Conservation (phyloP, 495 filamentous ascomycete species). For the Penicillium subrubescens region DNA sequence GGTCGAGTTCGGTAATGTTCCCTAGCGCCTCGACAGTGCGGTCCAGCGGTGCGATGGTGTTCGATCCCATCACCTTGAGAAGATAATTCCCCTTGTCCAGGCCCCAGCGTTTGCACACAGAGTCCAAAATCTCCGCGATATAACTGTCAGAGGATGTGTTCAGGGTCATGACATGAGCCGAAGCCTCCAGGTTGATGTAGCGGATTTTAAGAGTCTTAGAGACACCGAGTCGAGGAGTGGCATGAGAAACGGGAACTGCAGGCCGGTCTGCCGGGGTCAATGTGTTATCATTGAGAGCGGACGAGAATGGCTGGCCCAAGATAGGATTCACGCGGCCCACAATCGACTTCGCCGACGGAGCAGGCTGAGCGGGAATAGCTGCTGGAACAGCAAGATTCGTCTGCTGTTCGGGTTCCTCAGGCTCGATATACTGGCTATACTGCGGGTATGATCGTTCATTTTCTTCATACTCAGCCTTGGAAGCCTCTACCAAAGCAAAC, state of each 20-base stretch:
- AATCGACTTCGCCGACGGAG: conserved; percentile 33
- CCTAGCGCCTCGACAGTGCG: conserved; percentile 89
- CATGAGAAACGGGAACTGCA: conserved; percentile 53
- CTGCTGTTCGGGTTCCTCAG: conserved; percentile 41
- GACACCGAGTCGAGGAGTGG: conserved; percentile 71
- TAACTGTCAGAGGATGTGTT: conserved; percentile 93
- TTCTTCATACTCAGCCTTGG: conserved; percentile 72
- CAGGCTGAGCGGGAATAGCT: conserved; percentile 19
- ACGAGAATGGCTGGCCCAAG: conserved; percentile 51
- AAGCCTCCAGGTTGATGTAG: conserved; percentile 71
- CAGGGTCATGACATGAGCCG: conserved; percentile 64
- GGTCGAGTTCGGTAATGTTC: conserved; percentile 79
- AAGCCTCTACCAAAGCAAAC: conserved; percentile 86
- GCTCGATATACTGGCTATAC: conserved; percentile 59
- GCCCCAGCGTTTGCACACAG: conserved; percentile 85
- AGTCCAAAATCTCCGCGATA: conserved; percentile 88
- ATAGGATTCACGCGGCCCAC: conserved; percentile 58
- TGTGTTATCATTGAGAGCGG: conserved; percentile 56
- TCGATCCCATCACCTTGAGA: conserved; percentile 81
- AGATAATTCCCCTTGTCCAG: conserved; percentile 89
- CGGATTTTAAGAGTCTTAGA: conserved; percentile 85
- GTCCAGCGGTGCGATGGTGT: conserved; percentile 81
- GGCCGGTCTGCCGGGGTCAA: conserved; percentile 66
- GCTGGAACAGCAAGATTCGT: conserved; percentile 49
- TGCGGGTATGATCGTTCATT: conserved; percentile 76